Conservation (phyloP, 768 basidiomycete genomes). For the Fibroporia radiculosa region DNA sequence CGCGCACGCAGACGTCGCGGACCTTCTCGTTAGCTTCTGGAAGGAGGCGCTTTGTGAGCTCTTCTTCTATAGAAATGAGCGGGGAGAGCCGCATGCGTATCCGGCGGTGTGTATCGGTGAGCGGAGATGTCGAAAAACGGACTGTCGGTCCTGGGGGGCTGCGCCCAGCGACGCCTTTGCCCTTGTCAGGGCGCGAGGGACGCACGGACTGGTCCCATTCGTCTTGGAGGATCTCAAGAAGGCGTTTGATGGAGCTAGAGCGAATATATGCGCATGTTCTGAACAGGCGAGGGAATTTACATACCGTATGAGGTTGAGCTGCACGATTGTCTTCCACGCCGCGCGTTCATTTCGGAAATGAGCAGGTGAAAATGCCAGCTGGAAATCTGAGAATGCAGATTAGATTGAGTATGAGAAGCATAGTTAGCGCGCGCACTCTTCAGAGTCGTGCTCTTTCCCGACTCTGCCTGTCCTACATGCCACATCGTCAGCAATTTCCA, state of each 20-base stretch:
- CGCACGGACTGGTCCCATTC: slow-evolving; percentile 31
- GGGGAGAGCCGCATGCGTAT: slow-evolving; percentile 39
- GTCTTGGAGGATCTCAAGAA: slow-evolving; percentile 45
- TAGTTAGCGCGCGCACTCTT: slow-evolving; percentile 18
- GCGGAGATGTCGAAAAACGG: slow-evolving; percentile 21
- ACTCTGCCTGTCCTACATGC: slow-evolving; percentile 58
- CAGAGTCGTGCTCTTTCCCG: slow-evolving; percentile 41
- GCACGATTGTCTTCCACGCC: slow-evolving; percentile 58
- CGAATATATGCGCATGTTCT: background rate
- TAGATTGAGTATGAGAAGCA: background rate
- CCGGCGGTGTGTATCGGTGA: slow-evolving; percentile 28
- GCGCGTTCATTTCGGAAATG: slow-evolving; percentile 50
- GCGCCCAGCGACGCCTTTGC: slow-evolving; percentile 19
- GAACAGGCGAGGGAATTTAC: slow-evolving; percentile 12
- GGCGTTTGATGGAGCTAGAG: slow-evolving; percentile 46
- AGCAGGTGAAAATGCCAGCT: slow-evolving; percentile 54
- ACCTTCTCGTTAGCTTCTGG: slow-evolving; percentile 27
- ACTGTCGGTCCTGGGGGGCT: slow-evolving; percentile 21
- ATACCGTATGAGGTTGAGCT: slow-evolving; percentile 63
- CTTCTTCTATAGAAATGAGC: slow-evolving; percentile 47
- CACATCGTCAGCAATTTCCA: background rate
- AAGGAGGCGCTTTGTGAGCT: slow-evolving; percentile 42
- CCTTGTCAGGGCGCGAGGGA: slow-evolving; percentile 17
- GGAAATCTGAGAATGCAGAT: slow-evolving; percentile 44
- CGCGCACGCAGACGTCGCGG: slow-evolving; percentile 34